These are phyloP conservation scores for Starmera amethionina DNA, from an alignment of 805 yeast genomes.

Conservation along the genomic window DNA sequence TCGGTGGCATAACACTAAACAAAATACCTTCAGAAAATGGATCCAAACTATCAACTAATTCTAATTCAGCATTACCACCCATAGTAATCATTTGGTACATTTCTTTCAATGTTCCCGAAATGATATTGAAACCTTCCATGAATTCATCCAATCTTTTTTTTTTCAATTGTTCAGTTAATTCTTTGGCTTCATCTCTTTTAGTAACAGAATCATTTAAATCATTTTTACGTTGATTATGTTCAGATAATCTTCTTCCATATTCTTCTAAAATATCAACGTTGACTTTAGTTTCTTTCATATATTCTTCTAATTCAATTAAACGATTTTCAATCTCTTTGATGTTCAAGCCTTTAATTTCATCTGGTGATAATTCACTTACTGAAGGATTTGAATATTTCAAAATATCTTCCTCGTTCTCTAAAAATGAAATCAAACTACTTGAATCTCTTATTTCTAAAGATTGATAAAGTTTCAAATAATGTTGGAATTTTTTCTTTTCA, in stretches of 20 bases:
- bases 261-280: constrained; percentile 72
- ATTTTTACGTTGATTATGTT: constrained; percentile 49
- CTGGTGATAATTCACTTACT: constrained; percentile 36
- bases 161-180: constrained; percentile 56
- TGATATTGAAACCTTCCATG: constrained; percentile 83
- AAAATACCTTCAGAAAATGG: constrained; percentile 97
- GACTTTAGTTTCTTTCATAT: constrained; percentile 45
- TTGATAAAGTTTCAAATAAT: constrained; percentile 26
- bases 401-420: constrained; percentile 21
- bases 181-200: constrained; percentile 54
- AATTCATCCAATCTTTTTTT: constrained; percentile 76
- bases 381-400: constrained; percentile 15
- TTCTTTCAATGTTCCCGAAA: constrained; percentile 82
- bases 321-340: constrained; percentile 38
- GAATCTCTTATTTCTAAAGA: constrained; percentile 45
- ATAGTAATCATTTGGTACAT: constrained; percentile 98
- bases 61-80: constrained; percentile 99
- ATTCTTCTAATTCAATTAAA: constrained; percentile 44
- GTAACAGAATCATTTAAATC: constrained; percentile 63
- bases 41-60: constrained; percentile 88
- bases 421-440: constrained; percentile 15
- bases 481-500: constrained; percentile 26
- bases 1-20: constrained; percentile 98
- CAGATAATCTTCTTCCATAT: constrained; percentile 57
- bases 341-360: constrained; percentile 40